Base-by-base conservation (phyloP, 2,329 filamentous ascomycete genomes). In the Bertia moriformis region DNA sequence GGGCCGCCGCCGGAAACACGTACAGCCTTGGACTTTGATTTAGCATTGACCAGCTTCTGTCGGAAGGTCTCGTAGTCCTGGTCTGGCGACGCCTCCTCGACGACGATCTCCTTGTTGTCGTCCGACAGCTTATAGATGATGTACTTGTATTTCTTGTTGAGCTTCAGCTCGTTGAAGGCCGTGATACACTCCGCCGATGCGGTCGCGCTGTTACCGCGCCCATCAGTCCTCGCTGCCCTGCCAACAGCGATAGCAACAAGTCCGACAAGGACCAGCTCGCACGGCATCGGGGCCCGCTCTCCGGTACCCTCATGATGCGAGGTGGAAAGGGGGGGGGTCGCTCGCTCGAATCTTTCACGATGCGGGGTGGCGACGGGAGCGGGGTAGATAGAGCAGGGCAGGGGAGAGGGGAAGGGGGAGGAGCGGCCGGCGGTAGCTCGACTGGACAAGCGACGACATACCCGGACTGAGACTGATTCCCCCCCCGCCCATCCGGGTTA, bases 121-220 rank as follows among this genome's bases (percentile, higher is more conserved):
- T 88, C 82, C 48, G 78, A 80, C 58, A 91, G 76, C 72, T 87
- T 86, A 78, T 74, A 89, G 70, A 91, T 77, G 66, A 91, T 81
- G 72, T 74, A 93, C 66, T 86, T 88, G 67, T 76, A 70, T 67
- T 75, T 77, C 65, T 87, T 87, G 63, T 64, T 69, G 51, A 87
- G 77, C 75, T 89, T 89, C 49, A 89, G 73, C 50, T 88, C 79
- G 62, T 88, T 86, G 73, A 80, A 89, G 47, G 60, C 58, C 42
- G 53, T 52, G 51, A 71, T 27, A 38, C 48, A 49, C 2, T 48
- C 43, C 22, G 7, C 22, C 22, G 22, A 27, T 7, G 22, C 22
- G 22, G 22, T 27, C 22, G 22, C 22, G 22, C 22, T 27, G 22
- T n/a, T n/a, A n/a, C n/a, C n/a, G n/a, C n/a, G n/a, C n/a, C n/a